Percentiles rank a stretch among this genome's conserved stretches.
Evolutionary conservation across 2,329 filamentous ascomycete species (phyloP).

Genomic region (Fusarium sp.): DNA sequence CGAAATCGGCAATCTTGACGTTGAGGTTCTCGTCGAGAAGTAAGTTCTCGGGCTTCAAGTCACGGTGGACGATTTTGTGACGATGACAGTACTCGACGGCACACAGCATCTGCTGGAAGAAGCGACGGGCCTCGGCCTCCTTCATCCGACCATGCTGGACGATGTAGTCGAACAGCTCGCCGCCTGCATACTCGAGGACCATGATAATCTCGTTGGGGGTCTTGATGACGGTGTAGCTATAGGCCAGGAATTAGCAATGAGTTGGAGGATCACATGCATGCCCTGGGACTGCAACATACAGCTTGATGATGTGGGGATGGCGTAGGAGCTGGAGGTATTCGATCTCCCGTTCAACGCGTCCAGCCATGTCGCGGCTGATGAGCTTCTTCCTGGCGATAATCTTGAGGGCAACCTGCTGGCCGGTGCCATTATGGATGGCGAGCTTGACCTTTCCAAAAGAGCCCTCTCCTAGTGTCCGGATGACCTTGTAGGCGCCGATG

Average conservation of each 20-base stretch:
- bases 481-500: constrained; percentile 91
- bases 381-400: constrained; percentile 97
- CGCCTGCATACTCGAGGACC: constrained; percentile 98
- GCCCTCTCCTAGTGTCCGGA: constrained; percentile 93
- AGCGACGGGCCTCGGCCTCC: constrained; percentile 93
- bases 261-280: not conserved
- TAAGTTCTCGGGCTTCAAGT: constrained; percentile 97
- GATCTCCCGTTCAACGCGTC: constrained; percentile 96
- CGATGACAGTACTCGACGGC: constrained; percentile 99
- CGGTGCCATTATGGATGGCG: constrained; percentile 91
- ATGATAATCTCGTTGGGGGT: constrained; percentile 96
- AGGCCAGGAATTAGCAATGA: constrained; percentile 17
- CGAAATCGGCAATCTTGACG: constrained; percentile 99
- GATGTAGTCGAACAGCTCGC: constrained; percentile 98
- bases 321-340: constrained; percentile 96
- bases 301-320: constrained; percentile 98
- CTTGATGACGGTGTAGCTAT: constrained; percentile 95
- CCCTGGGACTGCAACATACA: constrained; percentile 70
- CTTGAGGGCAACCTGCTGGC: constrained; percentile 96
- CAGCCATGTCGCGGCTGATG: constrained; percentile 97
- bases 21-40: constrained; percentile 96
- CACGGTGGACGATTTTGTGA: constrained; percentile 98
- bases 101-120: constrained; percentile 99
- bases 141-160: constrained; percentile 93
- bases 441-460: constrained; percentile 99